Conservation (phyloP, 2,329 filamentous ascomycete species). For the Aureobasidium sp. region DNA sequence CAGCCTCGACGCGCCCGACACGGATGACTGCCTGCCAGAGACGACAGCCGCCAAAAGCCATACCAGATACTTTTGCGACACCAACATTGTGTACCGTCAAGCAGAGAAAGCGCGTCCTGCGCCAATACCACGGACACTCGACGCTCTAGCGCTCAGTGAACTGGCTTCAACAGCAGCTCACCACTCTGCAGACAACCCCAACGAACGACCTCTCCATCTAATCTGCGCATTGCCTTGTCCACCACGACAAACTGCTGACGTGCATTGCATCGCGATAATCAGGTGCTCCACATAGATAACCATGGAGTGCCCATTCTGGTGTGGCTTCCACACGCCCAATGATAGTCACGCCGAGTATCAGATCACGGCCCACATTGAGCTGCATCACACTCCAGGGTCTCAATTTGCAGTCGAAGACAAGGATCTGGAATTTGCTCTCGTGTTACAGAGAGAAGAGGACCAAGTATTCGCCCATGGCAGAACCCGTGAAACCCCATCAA, state of each 20-base stretch:
- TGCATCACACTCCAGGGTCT: conserved; percentile 24
- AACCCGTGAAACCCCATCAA: background rate
- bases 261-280: background rate
- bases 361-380: conserved; percentile 27
- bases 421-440: conserved; percentile 14
- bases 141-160: background rate
- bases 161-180: conserved; percentile 10
- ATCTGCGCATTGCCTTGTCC: background rate
- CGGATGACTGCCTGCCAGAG: background rate
- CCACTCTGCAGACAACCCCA: background rate
- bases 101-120: background rate
- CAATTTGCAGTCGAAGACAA: conserved; percentile 17
- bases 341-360: conserved; percentile 19
- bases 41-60: background rate
- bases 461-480: conserved; percentile 12
- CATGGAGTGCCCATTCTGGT: conserved; percentile 17
- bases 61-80: background rate
- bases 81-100: no score
- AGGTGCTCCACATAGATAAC: background rate
- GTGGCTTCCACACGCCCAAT: conserved; percentile 19
- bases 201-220: background rate
- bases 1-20: background rate
- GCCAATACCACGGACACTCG: background rate
- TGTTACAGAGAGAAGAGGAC: conserved; percentile 13
- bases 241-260: background rate